Evolutionary conservation across 1,284 basidiomycete species (phyloP).

Genomic region (Cryptococcus maquisensis): DNA sequence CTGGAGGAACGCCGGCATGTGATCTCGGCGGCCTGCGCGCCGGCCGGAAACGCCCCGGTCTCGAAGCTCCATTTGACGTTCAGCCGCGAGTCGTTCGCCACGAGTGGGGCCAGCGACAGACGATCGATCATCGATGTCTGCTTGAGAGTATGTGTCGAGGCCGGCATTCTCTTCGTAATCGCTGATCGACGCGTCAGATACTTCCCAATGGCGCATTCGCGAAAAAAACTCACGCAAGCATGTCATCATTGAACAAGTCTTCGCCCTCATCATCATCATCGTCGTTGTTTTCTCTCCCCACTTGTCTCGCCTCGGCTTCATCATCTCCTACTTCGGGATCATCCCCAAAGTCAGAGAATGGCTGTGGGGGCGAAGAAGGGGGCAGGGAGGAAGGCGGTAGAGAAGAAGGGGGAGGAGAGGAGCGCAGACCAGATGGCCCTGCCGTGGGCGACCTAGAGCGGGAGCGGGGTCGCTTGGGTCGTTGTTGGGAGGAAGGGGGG

Average conservation of each 20-base stretch:
- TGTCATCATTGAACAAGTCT: constrained; percentile 80
- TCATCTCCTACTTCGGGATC: constrained; percentile 69
- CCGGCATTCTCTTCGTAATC: constrained; percentile 81
- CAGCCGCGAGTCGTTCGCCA: constrained; percentile 74
- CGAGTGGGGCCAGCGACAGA: constrained; percentile 69
- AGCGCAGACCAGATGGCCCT: constrained; percentile 33
- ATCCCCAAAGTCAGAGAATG: constrained; percentile 84
- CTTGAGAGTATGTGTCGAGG: constrained; percentile 83
- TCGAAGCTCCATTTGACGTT: constrained; percentile 79
- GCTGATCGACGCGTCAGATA: constrained; percentile 50
- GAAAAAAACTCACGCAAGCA: constrained; percentile 61
- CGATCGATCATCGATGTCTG: constrained; percentile 79
- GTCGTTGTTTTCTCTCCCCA: constrained; percentile 57
- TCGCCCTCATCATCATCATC: constrained; percentile 68
- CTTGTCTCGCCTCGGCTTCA: constrained; percentile 58
- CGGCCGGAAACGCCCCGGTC: constrained; percentile 71
- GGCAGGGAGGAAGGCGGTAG: constrained; percentile 47
- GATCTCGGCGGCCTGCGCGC: constrained; percentile 68
- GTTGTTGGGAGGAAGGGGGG: constrained; percentile 34
- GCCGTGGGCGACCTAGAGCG: constrained; percentile 28
- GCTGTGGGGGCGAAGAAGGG: constrained; percentile 66
- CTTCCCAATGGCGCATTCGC: background rate
- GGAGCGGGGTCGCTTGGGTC: constrained; percentile 43
- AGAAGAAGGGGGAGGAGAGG: constrained; percentile 42
- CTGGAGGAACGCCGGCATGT: constrained; percentile 78